phyloP scores from a whole-genome alignment of 2,329 filamentous ascomycete species.

The Xylaria sp. region DNA sequence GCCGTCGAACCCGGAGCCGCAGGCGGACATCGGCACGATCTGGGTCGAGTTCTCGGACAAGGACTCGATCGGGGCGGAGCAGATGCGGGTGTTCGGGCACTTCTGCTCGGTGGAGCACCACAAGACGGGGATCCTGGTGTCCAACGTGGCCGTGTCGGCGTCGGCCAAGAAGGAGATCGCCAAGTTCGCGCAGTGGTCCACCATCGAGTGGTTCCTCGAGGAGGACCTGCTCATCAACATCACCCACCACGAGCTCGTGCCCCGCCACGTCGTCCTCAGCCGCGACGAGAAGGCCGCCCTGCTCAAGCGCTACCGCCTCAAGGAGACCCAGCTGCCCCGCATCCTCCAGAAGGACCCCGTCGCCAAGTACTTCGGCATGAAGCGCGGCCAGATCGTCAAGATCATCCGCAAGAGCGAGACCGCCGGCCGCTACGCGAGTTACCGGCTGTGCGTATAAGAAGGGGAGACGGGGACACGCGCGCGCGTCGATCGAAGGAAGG shows the following conservation, averaged over 20 bases:
- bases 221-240: constrained; percentile 97
- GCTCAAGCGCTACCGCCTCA: constrained; percentile 87
- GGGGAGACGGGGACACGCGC: too few relatives aligned
- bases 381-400: constrained; percentile 94
- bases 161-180: constrained; percentile 86
- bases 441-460: constrained; percentile 69
- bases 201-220: constrained; percentile 94
- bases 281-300: constrained; percentile 86
- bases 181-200: constrained; percentile 72
- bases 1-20: constrained; percentile 68
- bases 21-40: constrained; percentile 79
- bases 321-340: constrained; percentile 94
- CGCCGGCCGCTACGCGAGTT: constrained; percentile 94
- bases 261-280: constrained; percentile 88
- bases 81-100: constrained; percentile 87
- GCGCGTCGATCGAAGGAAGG: neutral
- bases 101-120: constrained; percentile 79
- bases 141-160: constrained; percentile 77
- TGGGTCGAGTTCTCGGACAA: constrained; percentile 90
- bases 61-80: constrained; percentile 81
- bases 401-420: constrained; percentile 96
- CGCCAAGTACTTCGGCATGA: constrained; percentile 86
- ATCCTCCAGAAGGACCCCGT: constrained; percentile 93
- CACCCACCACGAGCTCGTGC: constrained; percentile 94
- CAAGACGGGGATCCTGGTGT: constrained; percentile 90